phyloP scores from a whole-genome alignment of 352 stramenopile species.

The Phytopythium mirpurense region DNA sequence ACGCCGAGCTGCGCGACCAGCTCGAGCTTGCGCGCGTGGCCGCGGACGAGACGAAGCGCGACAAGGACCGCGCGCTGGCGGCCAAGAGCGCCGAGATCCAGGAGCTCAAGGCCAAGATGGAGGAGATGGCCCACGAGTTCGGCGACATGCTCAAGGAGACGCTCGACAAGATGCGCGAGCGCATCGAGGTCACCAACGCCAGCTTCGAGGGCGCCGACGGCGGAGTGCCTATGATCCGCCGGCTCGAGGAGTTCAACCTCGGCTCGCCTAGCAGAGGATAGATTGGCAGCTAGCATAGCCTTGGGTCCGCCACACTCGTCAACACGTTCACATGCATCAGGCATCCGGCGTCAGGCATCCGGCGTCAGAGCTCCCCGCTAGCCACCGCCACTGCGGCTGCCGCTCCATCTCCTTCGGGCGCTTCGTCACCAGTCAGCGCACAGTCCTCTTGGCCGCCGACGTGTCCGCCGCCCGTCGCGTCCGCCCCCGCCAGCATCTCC shows the following conservation, averaged over 20 bases:
- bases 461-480: too few species aligned
- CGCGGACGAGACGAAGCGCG: slow-evolving; percentile 87
- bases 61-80: slow-evolving; percentile 89
- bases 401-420: not conserved
- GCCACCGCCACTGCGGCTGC: too few species aligned
- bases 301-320: too few species aligned
- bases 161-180: slow-evolving; percentile 92
- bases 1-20: slow-evolving; percentile 90
- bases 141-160: slow-evolving; percentile 94
- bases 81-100: slow-evolving; percentile 89
- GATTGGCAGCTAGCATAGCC: too few species aligned
- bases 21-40: slow-evolving; percentile 84
- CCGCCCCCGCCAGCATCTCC: slow-evolving; percentile 13
- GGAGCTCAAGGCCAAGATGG: slow-evolving; percentile 91
- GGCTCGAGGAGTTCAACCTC: slow-evolving; percentile 85
- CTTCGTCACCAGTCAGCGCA: not conserved
- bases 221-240: slow-evolving; percentile 70
- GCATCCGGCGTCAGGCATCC: too few species aligned
- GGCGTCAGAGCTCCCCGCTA: too few species aligned
- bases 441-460: too few species aligned
- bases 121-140: slow-evolving; percentile 93
- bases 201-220: slow-evolving; percentile 79
- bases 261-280: slow-evolving; percentile 12
- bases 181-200: slow-evolving; percentile 90
- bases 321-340: not conserved